phyloP scores from a whole-genome alignment of 73 alveolate species.

The Paramecium pentaurelia region DNA sequence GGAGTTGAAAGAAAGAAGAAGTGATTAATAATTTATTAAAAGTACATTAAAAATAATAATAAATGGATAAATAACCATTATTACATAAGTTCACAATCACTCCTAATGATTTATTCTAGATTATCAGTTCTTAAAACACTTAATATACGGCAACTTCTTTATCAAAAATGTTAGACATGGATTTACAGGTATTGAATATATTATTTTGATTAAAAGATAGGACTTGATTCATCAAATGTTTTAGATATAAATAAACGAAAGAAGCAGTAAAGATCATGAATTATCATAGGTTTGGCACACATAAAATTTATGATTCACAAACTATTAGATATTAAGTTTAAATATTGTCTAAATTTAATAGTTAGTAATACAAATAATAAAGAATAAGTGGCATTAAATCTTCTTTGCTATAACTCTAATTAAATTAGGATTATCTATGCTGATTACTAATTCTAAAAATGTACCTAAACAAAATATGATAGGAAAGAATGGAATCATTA shows the following conservation, averaged over 20 bases:
- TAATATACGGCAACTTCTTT: not conserved
- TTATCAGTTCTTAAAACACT: not conserved
- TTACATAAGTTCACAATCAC: not conserved
- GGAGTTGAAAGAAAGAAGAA: conserved; percentile 98
- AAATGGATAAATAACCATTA: not conserved
- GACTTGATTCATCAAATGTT: not conserved
- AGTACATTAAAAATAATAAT: conserved; percentile 19
- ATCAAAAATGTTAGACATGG: not conserved
- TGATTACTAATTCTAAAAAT: not conserved
- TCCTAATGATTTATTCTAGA: not conserved
- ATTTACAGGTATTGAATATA: not conserved
- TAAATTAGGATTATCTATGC: not conserved
- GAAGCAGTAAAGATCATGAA: not conserved
- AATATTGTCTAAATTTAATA: not conserved
- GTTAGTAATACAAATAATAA: not conserved
- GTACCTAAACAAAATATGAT: not conserved
- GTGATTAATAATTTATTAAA: conserved; percentile 44
- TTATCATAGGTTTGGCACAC: not conserved
- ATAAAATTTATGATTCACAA: not conserved
- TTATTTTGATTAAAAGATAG: not conserved
- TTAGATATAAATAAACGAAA: not conserved
- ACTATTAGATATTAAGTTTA: not conserved
- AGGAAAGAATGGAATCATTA: not conserved
- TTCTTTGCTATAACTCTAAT: not conserved
- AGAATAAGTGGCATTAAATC: not conserved